Percentiles rank a stretch among this genome's conserved stretches.
Conservation (phyloP, 495 filamentous ascomycete species). For the Penicillium lividum region DNA sequence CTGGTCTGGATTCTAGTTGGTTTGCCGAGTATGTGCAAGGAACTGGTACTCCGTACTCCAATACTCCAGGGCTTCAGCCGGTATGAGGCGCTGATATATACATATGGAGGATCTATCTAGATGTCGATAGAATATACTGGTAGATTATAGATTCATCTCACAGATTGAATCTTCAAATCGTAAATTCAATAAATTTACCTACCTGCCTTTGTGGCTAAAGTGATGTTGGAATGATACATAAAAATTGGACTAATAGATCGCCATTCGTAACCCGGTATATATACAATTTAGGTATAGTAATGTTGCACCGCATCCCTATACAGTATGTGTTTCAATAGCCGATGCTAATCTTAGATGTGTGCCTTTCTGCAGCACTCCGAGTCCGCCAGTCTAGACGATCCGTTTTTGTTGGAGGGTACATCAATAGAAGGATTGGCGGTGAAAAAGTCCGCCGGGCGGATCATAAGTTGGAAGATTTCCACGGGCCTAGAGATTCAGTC, state of each 20-base stretch:
- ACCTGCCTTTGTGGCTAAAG: too few relatives aligned
- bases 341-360: constrained; percentile 29
- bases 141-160: too few relatives aligned
- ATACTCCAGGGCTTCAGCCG: too few relatives aligned
- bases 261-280: neutral
- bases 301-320: neutral
- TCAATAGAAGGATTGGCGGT: constrained; percentile 72
- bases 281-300: neutral
- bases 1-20: too few relatives aligned
- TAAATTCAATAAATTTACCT: too few relatives aligned
- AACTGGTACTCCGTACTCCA: too few relatives aligned
- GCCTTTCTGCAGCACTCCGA: constrained; percentile 38
- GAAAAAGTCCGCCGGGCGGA: constrained; percentile 77
- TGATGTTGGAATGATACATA: neutral
- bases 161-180: too few relatives aligned
- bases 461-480: constrained; percentile 62
- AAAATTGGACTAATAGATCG: neutral
- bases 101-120: too few relatives aligned
- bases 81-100: too few relatives aligned
- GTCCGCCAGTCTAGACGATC: constrained; percentile 49
- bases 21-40: too few relatives aligned
- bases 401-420: constrained; percentile 62
- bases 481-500: constrained; percentile 45
- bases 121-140: too few relatives aligned
- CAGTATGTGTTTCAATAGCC: neutral